phyloP scores from a whole-genome alignment of 441 rosid genomes.

The Mallotus repandus region DNA sequence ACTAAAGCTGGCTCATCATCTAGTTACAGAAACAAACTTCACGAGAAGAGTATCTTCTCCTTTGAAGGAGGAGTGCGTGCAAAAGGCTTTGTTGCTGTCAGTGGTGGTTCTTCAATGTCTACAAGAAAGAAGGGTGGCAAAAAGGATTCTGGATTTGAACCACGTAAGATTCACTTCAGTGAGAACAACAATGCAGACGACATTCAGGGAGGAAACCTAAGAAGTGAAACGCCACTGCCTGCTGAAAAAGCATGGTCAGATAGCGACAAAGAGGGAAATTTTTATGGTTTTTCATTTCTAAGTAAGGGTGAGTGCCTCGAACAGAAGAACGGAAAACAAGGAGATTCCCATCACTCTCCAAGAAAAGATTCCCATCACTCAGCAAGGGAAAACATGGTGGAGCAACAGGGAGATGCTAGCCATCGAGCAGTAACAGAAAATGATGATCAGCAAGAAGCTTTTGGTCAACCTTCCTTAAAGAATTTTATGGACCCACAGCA shows the following conservation, averaged over 20 bases:
- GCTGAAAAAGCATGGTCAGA: constrained; percentile 50
- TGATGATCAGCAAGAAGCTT: constrained; percentile 37
- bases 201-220: constrained; percentile 35
- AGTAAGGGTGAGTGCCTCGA: constrained; percentile 26
- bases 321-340: constrained; percentile 30
- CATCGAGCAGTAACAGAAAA: constrained; percentile 33
- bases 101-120: constrained; percentile 37
- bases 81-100: constrained; percentile 35
- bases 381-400: constrained; percentile 23
- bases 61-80: constrained; percentile 48
- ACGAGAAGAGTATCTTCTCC: constrained; percentile 44
- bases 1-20: constrained; percentile 37
- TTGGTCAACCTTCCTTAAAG: constrained; percentile 31
- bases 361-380: constrained; percentile 21
- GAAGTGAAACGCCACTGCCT: constrained; percentile 34
- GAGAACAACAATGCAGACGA: constrained; percentile 39
- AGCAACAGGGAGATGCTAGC: constrained; percentile 28
- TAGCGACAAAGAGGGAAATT: constrained; percentile 36
- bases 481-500: constrained; percentile 37
- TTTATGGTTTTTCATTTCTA: constrained; percentile 28
- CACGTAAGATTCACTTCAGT: constrained; percentile 39
- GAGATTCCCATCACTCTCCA: constrained; percentile 24
- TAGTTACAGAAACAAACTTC: constrained; percentile 33
- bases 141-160: constrained; percentile 32
- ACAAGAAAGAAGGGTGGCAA: constrained; percentile 39